phyloP scores from a whole-genome alignment of 2,329 filamentous ascomycete species.

The Aspergillus ruber region DNA sequence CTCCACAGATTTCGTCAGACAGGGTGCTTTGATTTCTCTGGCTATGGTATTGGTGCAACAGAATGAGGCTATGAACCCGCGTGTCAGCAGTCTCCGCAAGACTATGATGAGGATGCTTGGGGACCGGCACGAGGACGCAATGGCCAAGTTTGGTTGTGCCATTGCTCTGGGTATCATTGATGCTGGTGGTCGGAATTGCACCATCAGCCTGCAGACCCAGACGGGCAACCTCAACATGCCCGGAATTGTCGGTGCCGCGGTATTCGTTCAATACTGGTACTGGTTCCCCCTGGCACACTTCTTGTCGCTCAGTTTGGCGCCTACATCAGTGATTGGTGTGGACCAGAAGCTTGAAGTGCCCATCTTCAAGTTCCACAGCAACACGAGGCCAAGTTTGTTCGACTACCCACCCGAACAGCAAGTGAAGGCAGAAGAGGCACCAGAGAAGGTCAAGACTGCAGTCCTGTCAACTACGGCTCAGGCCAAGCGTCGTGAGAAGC shows the following conservation, averaged over 20 bases:
- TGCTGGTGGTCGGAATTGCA: slow-evolving; percentile 95
- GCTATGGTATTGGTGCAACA: slow-evolving; percentile 99
- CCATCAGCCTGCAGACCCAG: slow-evolving; percentile 93
- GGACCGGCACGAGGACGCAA: slow-evolving; percentile 95
- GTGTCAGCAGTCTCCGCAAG: slow-evolving; percentile 85
- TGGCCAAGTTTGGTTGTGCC: slow-evolving; percentile 97
- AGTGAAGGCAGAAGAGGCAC: slow-evolving; percentile 87
- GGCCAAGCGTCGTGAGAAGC: slow-evolving; percentile 87
- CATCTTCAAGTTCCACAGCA: slow-evolving; percentile 91
- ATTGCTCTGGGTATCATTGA: slow-evolving; percentile 95
- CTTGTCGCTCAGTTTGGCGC: slow-evolving; percentile 90
- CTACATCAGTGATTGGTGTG: slow-evolving; percentile 89
- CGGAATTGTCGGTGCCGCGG: slow-evolving; percentile 93
- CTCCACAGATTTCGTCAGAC: slow-evolving; percentile 94
- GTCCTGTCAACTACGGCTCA: slow-evolving; percentile 95
- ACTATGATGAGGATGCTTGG: slow-evolving; percentile 88
- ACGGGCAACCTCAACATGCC: slow-evolving; percentile 98
- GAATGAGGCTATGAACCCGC: slow-evolving; percentile 97
- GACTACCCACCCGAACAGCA: slow-evolving; percentile 97
- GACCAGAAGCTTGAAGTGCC: slow-evolving; percentile 92
- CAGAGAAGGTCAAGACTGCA: slow-evolving; percentile 88
- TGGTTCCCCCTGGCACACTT: slow-evolving; percentile 99
- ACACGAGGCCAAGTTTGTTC: slow-evolving; percentile 88
- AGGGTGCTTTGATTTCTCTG: slow-evolving; percentile 87
- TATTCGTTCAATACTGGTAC: slow-evolving; percentile 99